These are phyloP conservation scores for Vaucheria bursata DNA, from an alignment of 352 stramenopile genomes.

Conservation along the genomic window DNA sequence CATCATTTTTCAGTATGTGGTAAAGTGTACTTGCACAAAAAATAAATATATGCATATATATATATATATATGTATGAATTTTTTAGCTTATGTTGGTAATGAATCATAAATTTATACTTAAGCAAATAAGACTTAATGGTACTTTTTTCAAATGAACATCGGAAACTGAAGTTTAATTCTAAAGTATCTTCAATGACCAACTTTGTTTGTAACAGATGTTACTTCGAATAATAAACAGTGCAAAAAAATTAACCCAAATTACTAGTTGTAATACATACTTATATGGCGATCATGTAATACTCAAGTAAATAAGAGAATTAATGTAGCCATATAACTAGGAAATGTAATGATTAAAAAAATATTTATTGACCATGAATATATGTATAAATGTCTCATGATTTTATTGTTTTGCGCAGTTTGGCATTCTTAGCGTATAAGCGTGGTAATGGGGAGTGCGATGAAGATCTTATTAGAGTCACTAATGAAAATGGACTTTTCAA, in stretches of 20 bases:
- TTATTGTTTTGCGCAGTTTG: conserved; percentile 53
- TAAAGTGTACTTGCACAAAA: background rate
- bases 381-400: background rate
- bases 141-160: no score
- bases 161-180: no score
- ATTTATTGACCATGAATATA: background rate
- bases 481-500: conserved; percentile 98
- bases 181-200: no score
- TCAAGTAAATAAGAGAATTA: no score
- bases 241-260: no score
- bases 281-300: no score
- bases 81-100: background rate
- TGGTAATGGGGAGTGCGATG: conserved; percentile 92
- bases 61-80: background rate
- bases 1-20: background rate
- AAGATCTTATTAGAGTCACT: conserved; percentile 97
- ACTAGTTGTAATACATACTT: no score
- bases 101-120: no score
- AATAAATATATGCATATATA: background rate
- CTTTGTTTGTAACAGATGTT: no score
- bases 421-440: conserved; percentile 99
- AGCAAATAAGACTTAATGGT: no score
- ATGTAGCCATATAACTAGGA: no score
- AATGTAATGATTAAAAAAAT: background rate
- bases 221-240: no score